Base-by-base conservation (phyloP, 2,329 filamentous ascomycete species). In the Waltergamsia citrina region DNA sequence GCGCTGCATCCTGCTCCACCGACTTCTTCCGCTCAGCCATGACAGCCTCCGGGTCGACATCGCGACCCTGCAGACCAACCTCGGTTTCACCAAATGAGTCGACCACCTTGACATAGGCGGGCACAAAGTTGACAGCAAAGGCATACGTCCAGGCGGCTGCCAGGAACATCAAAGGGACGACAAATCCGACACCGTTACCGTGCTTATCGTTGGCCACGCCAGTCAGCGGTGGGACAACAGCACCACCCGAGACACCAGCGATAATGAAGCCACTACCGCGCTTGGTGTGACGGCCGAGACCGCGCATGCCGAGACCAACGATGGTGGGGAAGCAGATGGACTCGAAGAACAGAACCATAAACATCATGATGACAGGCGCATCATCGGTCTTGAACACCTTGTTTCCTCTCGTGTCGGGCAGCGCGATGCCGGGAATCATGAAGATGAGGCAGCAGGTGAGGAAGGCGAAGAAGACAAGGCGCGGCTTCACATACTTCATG, bases 241-340 rank as follows among this genome's bases (percentile, higher is more conserved):
- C 83, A 37, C 84, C 84, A 11, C 84, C 83, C 12, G 71, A 65
- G 1, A 88, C 81, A 43, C 79, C 81, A 5, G 66, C 79, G 3
- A 86, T 70, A 38, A 61, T 77, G 52, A 74, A 81, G 5, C 81
- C 81, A 3, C 76, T 78, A 2, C 83, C 84, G 39, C 81, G 71
- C 63, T 88, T 87, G 23, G 79, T 84, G 58, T 90, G 79, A 14
- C 77, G 71, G 6, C 85, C 84, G 2, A 87, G 66, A 3, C 81
- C 82, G 16, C 81, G 71, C 63, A 86, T 85, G 7, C 81, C 81
- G 3, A 88, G 65, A 4, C 82, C 81, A 20, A 90, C 76, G 47
- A 90, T 86, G 14, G 82, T 87, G 0, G 84, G 83, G 63, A 88
- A 90, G 54, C 79, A 82, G 49, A 85, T 81, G 4, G 74, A 80